These are phyloP conservation scores for Boletellus emodensis DNA, from an alignment of 768 basidiomycete species.

Conservation along the genomic window DNA sequence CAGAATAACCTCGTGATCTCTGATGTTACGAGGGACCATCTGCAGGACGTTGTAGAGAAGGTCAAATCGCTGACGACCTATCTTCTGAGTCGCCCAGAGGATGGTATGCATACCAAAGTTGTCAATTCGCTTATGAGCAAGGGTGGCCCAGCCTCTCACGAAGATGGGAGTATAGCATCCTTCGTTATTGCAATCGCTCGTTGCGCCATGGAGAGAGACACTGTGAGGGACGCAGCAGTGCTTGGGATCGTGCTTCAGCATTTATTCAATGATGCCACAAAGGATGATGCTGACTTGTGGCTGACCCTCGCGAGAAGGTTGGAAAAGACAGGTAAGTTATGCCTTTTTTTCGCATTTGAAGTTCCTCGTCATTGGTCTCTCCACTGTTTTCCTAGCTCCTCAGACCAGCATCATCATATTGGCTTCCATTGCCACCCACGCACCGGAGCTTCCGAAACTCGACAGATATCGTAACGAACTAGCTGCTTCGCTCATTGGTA, in stretches of 20 bases:
- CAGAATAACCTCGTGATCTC: conserved; percentile 46
- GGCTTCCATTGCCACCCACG: conserved; percentile 53
- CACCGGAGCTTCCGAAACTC: conserved; percentile 66
- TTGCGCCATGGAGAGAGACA: conserved; percentile 37
- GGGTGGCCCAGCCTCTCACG: conserved; percentile 15
- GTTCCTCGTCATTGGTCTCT: neutral
- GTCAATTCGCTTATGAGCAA: conserved; percentile 34
- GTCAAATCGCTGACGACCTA: conserved; percentile 59
- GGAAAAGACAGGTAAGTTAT: conserved; percentile 54
- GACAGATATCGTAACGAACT: conserved; percentile 87
- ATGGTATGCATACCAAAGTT: conserved; percentile 47
- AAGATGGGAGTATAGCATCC: conserved; percentile 22
- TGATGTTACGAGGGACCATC: conserved; percentile 19
- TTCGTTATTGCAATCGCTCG: conserved; percentile 35
- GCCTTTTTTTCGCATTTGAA: neutral
- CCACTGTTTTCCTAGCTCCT: conserved; percentile 47
- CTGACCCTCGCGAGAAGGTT: conserved; percentile 60
- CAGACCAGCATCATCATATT: conserved; percentile 66
- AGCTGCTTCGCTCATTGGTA: conserved; percentile 72
- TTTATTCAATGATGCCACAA: conserved; percentile 53
- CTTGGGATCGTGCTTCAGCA: conserved; percentile 59
- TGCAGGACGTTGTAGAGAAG: conserved; percentile 38
- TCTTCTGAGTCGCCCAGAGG: conserved; percentile 46
- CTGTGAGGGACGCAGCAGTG: conserved; percentile 52
- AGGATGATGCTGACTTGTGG: conserved; percentile 74